Evolutionary conservation across 345 rosid genomes (phyloP), one percentile per base, ranked within the genome.

Genomic region (Hibiscus mutabilis): DNA sequence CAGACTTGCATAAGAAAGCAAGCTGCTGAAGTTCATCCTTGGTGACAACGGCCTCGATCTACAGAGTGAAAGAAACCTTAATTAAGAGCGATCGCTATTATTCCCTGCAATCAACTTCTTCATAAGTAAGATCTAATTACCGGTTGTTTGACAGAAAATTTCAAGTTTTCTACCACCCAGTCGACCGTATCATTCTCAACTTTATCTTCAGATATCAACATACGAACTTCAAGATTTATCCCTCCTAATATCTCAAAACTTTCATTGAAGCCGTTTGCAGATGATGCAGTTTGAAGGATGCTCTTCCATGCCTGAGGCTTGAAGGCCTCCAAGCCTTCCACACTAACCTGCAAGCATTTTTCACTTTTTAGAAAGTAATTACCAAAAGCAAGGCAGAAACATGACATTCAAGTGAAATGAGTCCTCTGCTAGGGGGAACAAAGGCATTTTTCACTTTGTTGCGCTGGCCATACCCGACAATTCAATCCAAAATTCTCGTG

Each of bases 21-120:
- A 95, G 92, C 79, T 92, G 91, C 78, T 87, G 87, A 74, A 95
- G 83, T 88, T 95, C 99, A 66, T 92, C 90, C 78, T 87, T 91
- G 55, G 94, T 89, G 75, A 92, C 98, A 65, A 84, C 72, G 51
- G 91, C 97, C 82, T 95, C 96, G 73, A 92, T 88, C 99, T 95
- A 74, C 74, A 80, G 69, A 29, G 40, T 22, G 12, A 65, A 44
- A 44, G 35, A 65, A 65, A 44, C 21, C 12, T 22, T 65, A 42
- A 65, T 63, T 27, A 67, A 65, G 53, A 21, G 15, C 42, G 37
- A 79, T 35, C 44, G 75, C 60, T n/a, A 55, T 1, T 47, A 78
- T 40, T 35, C 37, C 35, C 22, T 12, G 31, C 13, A 42, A 42
- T 44, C 33, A 65, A 44, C 21, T 44, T 22, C 31, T 6, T 21